Evolutionary conservation across 2,329 filamentous ascomycete species (phyloP), one percentile per base, ranked within the genome.

Genomic region (Didymella glomerata): DNA sequence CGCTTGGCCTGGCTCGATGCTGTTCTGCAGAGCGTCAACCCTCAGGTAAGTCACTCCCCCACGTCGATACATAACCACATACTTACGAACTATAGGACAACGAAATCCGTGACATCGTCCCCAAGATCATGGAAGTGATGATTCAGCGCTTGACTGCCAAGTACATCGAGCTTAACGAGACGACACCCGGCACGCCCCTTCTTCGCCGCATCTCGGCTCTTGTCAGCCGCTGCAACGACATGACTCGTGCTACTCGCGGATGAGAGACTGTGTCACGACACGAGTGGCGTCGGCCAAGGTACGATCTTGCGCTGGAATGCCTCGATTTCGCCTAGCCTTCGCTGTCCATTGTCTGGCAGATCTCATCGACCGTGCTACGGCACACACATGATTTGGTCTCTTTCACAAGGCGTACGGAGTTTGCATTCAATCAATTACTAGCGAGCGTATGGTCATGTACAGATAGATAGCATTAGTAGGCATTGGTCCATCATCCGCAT

Each of bases 51-150:
- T 72, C 20, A n/a, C 14, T 7, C 2, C 11, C 10, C 22, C 7
- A 20, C 9, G 2, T 13, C 18, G 27, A 14, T 60, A 13, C 9
- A 13, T 4, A 11, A 42, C 40, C 5, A 2, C 22, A 9, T 42
- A 44, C 66, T 73, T 67, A 72, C 59, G 11, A 34, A 22, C 11
- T 46, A 9, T 36, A 84, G 82, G 82, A 85, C 62, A 68, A 77
- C 38, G 85, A 88, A 46, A 82, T 87, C 54, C 77, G 75, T 42
- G 83, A 86, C 54, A 82, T 88, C 18, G 81, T 83, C 13, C 84
- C 84, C 1, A 82, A 81, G 69, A 86, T 88, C 61, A 85, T 88
- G 81, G 83, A 86, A 30, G 82, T 87, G 55, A 77, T 89, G 45
- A 81, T 80, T 47, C 78, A 85, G 68, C 83, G 86, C 47, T 77